A percentile compares a stretch with the other conserved stretches of the same genome.
These are phyloP conservation scores for Pichia sp. DNA, from an alignment of 1,139 yeast species.

Conservation along the genomic window DNA sequence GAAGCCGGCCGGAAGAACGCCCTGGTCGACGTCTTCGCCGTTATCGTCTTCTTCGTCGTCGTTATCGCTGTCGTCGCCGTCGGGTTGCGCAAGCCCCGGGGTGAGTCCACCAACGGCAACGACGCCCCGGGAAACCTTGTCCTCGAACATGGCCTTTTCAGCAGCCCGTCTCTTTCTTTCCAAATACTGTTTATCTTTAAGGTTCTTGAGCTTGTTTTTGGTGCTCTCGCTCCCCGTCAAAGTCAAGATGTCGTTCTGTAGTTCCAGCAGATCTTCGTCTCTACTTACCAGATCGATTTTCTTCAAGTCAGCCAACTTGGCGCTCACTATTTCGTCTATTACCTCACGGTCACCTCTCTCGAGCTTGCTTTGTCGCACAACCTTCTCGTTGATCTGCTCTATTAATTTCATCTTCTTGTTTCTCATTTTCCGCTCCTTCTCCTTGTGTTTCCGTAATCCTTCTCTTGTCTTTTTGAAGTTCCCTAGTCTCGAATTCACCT, in stretches of 20 bases:
- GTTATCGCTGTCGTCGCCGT: constrained; percentile 42
- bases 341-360: constrained; percentile 37
- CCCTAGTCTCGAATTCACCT: constrained; percentile 11
- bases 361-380: constrained; percentile 49
- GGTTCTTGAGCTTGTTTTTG: constrained; percentile 8
- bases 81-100: constrained; percentile 91
- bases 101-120: constrained; percentile 67
- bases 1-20: constrained; percentile 14
- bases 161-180: constrained; percentile 28
- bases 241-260: constrained; percentile 22
- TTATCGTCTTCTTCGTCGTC: constrained; percentile 19
- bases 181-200: constrained; percentile 11
- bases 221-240: constrained; percentile 9
- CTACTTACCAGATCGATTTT: constrained; percentile 41
- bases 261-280: constrained; percentile 37
- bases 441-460: constrained; percentile 12
- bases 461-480: constrained; percentile 10
- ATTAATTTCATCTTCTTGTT: constrained; percentile 38
- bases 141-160: constrained; percentile 35
- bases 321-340: constrained; percentile 45
- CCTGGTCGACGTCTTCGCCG: constrained; percentile 12
- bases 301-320: constrained; percentile 45
- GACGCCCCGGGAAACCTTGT: constrained; percentile 41
- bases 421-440: constrained; percentile 15
- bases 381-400: constrained; percentile 37